Evolutionary conservation across 2,329 filamentous ascomycete species (phyloP).

Genomic region (Botrytis squamosa): DNA sequence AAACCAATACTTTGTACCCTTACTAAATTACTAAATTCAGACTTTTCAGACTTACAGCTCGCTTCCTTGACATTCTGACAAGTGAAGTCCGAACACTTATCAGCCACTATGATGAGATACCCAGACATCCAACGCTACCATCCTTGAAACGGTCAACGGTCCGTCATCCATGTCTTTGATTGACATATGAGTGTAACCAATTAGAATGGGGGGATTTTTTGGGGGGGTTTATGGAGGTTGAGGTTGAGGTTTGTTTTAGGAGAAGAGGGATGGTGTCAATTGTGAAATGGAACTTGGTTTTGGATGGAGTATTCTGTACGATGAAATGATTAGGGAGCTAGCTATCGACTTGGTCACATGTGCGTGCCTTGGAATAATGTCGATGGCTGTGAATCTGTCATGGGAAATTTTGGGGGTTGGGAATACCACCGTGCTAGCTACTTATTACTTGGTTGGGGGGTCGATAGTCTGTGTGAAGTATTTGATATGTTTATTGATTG

Average conservation of each 20-base stretch:
- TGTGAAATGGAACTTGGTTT: too few species aligned
- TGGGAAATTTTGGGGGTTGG: background rate
- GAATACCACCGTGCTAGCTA: background rate
- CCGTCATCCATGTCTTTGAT: background rate
- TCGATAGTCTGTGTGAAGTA: background rate
- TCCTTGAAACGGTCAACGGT: background rate
- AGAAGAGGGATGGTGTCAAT: too few species aligned
- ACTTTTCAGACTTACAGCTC: background rate
- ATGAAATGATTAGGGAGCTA: too few species aligned
- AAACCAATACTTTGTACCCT: background rate
- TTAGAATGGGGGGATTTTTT: background rate
- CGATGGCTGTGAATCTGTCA: background rate
- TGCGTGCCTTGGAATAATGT: background rate
- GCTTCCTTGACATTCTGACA: background rate
- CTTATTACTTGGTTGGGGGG: background rate
- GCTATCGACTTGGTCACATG: background rate
- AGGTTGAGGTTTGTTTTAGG: too few species aligned
- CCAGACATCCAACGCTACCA: background rate
- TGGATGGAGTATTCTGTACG: too few species aligned
- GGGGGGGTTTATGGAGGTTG: too few species aligned
- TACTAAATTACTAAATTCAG: background rate
- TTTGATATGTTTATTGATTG: background rate
- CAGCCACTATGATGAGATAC: background rate
- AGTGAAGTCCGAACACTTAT: background rate
- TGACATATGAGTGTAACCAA: background rate